Conservation (phyloP, 805 yeast genomes). For the Saccharomycopsis fodiens region DNA sequence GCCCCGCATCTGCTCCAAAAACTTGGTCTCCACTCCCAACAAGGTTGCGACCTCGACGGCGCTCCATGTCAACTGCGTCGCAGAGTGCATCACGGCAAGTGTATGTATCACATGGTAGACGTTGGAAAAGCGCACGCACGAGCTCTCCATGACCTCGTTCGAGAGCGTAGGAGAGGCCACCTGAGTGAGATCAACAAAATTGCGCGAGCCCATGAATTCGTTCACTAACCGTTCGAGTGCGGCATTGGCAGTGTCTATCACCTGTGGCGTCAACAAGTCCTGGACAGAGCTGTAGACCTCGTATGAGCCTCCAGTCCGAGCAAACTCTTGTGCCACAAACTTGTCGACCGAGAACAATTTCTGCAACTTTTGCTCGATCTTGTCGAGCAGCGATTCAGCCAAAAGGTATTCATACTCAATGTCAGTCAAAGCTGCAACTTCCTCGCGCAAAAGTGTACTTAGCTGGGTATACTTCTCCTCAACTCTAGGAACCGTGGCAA, state of each 20-base stretch:
- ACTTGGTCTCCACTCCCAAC: conserved; percentile 49
- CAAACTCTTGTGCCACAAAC: conserved; percentile 36
- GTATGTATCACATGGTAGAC: conserved; percentile 32
- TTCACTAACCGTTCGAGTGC: not conserved
- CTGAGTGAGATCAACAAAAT: conserved; percentile 49
- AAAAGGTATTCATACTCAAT: conserved; percentile 43
- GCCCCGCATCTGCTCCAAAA: conserved; percentile 5
- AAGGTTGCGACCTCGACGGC: conserved; percentile 57
- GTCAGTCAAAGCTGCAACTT: conserved; percentile 33
- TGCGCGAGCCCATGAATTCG: conserved; percentile 32
- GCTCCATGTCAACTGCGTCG: conserved; percentile 41
- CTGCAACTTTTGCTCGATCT: conserved; percentile 55
- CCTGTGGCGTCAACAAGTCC: conserved; percentile 42
- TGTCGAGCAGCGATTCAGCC: conserved; percentile 44
- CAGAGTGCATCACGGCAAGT: conserved; percentile 28
- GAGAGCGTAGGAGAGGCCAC: conserved; percentile 58
- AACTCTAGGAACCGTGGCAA: conserved; percentile 40
- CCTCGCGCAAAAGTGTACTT: conserved; percentile 28
- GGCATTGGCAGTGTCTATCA: not conserved
- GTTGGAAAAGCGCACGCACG: conserved; percentile 41
- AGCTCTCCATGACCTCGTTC: conserved; percentile 43
- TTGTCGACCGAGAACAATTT: conserved; percentile 60
- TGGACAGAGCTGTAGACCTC: conserved; percentile 56
- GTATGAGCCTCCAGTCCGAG: conserved; percentile 31
- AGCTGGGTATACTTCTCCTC: conserved; percentile 30